Base-by-base conservation (phyloP, 805 yeast genomes). In the Saccharomycopsis selenospora region DNA sequence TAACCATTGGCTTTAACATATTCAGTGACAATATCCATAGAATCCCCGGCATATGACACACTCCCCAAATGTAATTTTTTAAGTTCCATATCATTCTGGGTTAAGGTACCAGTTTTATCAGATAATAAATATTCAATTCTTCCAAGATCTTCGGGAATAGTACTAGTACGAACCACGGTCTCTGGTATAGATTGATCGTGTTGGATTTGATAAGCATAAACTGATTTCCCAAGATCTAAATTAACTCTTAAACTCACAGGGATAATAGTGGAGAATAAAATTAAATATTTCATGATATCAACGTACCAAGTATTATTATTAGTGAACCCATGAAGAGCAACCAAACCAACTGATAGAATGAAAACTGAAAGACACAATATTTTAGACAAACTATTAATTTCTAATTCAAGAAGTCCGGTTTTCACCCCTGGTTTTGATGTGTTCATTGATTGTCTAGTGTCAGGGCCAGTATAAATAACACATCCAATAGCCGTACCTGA, bases 41-140 rank as follows among this genome's bases (percentile, higher is more conserved):
- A 79, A 58, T 93, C 98, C 28, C 85, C 85, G 6, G 95, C 88
- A 60, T 89, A 93, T 10, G 96, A 85, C 11, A 91, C 95, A 0
- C 91, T 75, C 3, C 99, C 99, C 28, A 95, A 69, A 62, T 95
- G 98, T 40, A 93, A 70, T 63, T 90, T 91, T 57, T 87, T 88
- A 75, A 93, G 70, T 60, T 88, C 96, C 99, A 93, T 93, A 61
- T 95, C 99, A 63, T 93, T 93, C 63, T 91, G 97, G 3, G 99
- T 93, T 56, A 93, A 73, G 1, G 99, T 93, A 33, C 99, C 99
- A 0, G 99, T 93, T 60, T 93, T 93, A 65, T 93, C 99, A 54
- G 90, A 82, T 41, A 93, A 71, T 48, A 93, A 66, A 63, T 93
- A 93, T 65, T 93, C 98, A 40, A 93, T 85, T 57, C 99, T 75